These are phyloP conservation scores for Trichothecium sympodiale DNA, from an alignment of 2,329 filamentous ascomycete species.

Conservation along the genomic window DNA sequence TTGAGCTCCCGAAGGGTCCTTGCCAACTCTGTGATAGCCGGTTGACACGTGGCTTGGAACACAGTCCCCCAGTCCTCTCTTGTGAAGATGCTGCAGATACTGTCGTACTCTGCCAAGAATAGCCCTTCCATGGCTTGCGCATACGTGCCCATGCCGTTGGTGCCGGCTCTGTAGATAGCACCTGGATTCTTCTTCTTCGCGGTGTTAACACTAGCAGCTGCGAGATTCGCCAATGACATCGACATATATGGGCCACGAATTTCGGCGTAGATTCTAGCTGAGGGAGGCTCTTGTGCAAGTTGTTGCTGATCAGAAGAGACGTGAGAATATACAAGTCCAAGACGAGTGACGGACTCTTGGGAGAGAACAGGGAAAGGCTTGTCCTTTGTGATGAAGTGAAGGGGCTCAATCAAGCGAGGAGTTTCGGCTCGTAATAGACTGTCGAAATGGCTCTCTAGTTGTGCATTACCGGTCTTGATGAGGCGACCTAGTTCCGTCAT, in stretches of 20 bases:
- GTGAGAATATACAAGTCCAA: conserved; percentile 70
- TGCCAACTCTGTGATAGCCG: conserved; percentile 68
- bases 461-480: conserved; percentile 66
- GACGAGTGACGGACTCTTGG: conserved; percentile 61
- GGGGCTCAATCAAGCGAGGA: conserved; percentile 69
- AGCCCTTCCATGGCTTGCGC: conserved; percentile 78
- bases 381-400: conserved; percentile 89
- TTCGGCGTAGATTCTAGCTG: conserved; percentile 76
- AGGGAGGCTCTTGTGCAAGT: conserved; percentile 50
- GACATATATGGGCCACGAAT: conserved; percentile 81
- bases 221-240: conserved; percentile 71
- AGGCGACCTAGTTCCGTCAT: conserved; percentile 69
- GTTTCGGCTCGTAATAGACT: conserved; percentile 66
- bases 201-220: conserved; percentile 75
- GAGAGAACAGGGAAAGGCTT: conserved; percentile 71
- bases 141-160: conserved; percentile 86
- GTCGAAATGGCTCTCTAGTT: conserved; percentile 77
- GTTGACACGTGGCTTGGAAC: conserved; percentile 68
- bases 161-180: conserved; percentile 76
- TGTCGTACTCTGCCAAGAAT: conserved; percentile 81
- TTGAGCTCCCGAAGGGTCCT: conserved; percentile 84
- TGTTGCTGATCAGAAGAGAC: conserved; percentile 50
- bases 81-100: conserved; percentile 76
- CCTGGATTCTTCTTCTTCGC: conserved; percentile 71
- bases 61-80: conserved; percentile 75